Evolutionary conservation across 2,329 filamentous ascomycete species (phyloP).

Genomic region (Berkeleyomyces rouxiae): DNA sequence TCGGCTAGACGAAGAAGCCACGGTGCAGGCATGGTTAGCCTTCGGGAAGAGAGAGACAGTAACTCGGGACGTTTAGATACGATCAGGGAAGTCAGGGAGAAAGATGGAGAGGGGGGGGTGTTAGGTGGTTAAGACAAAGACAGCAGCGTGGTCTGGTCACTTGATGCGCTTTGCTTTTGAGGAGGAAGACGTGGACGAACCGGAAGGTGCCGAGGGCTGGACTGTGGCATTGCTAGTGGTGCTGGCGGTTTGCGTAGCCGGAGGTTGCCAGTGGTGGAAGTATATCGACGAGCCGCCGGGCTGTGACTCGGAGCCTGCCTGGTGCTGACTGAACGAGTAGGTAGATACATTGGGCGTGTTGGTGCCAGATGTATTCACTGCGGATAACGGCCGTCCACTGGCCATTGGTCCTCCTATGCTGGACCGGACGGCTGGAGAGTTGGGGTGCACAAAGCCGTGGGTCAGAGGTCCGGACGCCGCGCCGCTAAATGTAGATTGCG

Average conservation of each 20-base stretch:
- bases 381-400: constrained; percentile 24
- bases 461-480: constrained; percentile 3
- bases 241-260: constrained; percentile 26
- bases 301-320: constrained; percentile 49
- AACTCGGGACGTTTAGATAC: too few species aligned
- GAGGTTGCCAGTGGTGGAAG: constrained; percentile 88
- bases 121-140: neutral
- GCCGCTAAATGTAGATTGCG: constrained; percentile 30
- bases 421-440: constrained; percentile 7
- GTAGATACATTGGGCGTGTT: constrained; percentile 6
- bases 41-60: constrained; percentile 14
- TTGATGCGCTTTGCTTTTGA: constrained; percentile 23
- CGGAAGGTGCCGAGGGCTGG: constrained; percentile 57
- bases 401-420: constrained; percentile 2
- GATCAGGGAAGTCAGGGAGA: neutral
- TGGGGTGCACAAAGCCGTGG: constrained; percentile 5
- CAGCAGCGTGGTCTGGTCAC: neutral
- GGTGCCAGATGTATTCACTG: constrained; percentile 14
- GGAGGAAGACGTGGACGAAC: constrained; percentile 35
- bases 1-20: constrained; percentile 37
- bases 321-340: constrained; percentile 20
- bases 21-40: constrained; percentile 22
- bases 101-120: neutral
- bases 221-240: constrained; percentile 24
- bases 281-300: constrained; percentile 41